Evolutionary conservation across 176 grass and related monocot genomes (phyloP), one percentile per base, ranked within the genome.

Genomic region (Musa beccarii): DNA sequence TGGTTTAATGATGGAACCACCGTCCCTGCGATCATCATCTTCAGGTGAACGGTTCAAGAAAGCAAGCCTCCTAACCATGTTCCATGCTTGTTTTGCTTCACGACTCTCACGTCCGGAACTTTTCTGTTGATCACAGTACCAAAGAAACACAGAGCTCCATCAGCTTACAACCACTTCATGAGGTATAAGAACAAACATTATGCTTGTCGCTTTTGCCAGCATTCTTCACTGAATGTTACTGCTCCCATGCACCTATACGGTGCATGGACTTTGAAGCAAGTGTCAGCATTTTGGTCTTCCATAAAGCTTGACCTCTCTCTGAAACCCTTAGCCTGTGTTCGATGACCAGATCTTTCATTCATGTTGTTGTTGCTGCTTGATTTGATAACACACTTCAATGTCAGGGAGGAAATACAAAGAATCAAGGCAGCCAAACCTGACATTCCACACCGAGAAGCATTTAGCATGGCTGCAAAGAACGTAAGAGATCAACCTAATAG

Each of bases 401-500:
- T 24, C 21, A 75, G 73, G 49, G 73, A 75, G 8, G 73, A 75
- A 34, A 75, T 75, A 49, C 73, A 75, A 16, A 23, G 73, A 10
- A 75, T 75, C 52, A 75, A 75, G 23, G 53, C 73, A 34, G 73
- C 73, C 53, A 61, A 75, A 23, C 73, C 73, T 34, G 55, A 75
- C 16, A 75, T 75, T 49, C 73, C 73, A 59, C 73, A 75, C 43
- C 73, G 73, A 21, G 73, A 75, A 61, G 73, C 73, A 29, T 75
- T 75, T 49, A 75, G 73, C 73, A 75, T 61, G 73, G 73, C 73
- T 13, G 53, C 73, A n/a, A 75, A 75, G 54, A 75, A 75, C 20
- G 73, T 75, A 43, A 5, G 34, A 43, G 34, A 43, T 43, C 34
- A 43, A 43, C 34, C 34, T 43, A 43, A 5, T 43, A 43, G 4